These are phyloP conservation scores for Rhodomyrtus tomentosa DNA, from an alignment of 345 rosid genomes.

Conservation along the genomic window DNA sequence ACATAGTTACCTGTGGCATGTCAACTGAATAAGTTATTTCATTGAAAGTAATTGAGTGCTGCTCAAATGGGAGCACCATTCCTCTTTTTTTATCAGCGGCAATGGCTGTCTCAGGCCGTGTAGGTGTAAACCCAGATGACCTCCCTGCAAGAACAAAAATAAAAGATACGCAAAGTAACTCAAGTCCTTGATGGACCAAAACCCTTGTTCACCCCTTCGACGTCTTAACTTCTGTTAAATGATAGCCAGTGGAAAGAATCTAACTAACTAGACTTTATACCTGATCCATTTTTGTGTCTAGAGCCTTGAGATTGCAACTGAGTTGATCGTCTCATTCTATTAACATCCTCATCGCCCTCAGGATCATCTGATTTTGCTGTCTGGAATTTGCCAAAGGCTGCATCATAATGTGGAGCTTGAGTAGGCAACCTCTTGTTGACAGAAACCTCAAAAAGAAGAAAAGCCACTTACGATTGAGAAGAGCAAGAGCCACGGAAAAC, in stretches of 20 bases:
- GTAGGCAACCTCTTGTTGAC: not conserved
- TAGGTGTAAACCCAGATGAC: not conserved
- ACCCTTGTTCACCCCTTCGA: not conserved
- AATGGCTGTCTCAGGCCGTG: not conserved
- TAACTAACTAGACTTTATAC: not conserved
- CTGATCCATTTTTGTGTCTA: constrained; percentile 4
- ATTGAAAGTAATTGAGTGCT: constrained; percentile 38
- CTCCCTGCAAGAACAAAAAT: not conserved
- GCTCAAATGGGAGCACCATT: constrained; percentile 58
- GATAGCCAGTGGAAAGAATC: not conserved
- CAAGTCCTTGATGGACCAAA: not conserved
- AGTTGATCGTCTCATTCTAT: constrained; percentile 13
- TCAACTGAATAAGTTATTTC: constrained; percentile 38
- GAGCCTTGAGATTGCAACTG: constrained; percentile 11
- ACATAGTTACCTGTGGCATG: constrained; percentile 41
- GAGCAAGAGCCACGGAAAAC: constrained; percentile 22
- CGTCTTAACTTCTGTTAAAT: not conserved
- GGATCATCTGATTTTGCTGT: constrained; percentile 34
- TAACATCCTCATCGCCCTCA: constrained; percentile 6
- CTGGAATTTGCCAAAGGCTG: constrained; percentile 54
- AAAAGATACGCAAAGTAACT: not conserved
- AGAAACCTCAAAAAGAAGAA: not conserved
- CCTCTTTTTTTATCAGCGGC: constrained; percentile 20
- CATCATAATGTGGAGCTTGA: not conserved
- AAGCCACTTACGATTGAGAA: constrained; percentile 24